Conservation (phyloP, 768 basidiomycete genomes). For the Trametes punicea region DNA sequence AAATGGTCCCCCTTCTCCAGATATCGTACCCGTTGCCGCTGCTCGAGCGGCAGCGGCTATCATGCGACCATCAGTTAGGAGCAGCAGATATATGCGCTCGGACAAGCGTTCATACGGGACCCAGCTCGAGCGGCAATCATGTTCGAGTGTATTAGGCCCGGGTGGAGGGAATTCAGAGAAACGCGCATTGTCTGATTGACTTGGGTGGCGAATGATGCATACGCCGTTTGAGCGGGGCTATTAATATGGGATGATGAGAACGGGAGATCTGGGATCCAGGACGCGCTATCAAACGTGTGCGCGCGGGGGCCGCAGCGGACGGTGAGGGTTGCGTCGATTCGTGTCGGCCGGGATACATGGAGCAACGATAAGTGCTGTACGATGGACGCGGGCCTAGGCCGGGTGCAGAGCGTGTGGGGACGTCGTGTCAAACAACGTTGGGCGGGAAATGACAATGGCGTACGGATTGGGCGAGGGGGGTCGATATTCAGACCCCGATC, state of each 20-base stretch:
- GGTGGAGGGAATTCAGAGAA: background rate
- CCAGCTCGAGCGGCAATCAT: constrained; percentile 20
- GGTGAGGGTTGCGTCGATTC: background rate
- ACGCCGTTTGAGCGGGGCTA: background rate
- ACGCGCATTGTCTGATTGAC: constrained; percentile 18
- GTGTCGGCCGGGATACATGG: background rate
- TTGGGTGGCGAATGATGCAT: constrained; percentile 16
- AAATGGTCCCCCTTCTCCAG: background rate
- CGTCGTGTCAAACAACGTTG: constrained; percentile 17
- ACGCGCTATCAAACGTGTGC: background rate
- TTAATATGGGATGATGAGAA: background rate
- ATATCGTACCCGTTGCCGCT: background rate
- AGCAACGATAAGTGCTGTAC: background rate
- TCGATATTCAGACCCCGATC: constrained; percentile 27
- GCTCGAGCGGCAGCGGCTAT: constrained; percentile 18
- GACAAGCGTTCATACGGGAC: constrained; percentile 14
- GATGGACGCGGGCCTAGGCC: background rate
- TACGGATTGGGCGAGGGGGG: no score
- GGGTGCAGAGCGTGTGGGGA: constrained; percentile 3
- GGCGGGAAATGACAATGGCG: background rate
- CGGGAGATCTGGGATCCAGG: background rate
- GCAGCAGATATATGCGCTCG: constrained; percentile 18
- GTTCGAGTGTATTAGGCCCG: constrained; percentile 1
- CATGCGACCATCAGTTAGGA: constrained; percentile 18
- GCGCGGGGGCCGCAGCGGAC: background rate